These are phyloP conservation scores for Cylindrodendrum hubeiense DNA, from an alignment of 2,329 filamentous ascomycete species.

Conservation along the genomic window DNA sequence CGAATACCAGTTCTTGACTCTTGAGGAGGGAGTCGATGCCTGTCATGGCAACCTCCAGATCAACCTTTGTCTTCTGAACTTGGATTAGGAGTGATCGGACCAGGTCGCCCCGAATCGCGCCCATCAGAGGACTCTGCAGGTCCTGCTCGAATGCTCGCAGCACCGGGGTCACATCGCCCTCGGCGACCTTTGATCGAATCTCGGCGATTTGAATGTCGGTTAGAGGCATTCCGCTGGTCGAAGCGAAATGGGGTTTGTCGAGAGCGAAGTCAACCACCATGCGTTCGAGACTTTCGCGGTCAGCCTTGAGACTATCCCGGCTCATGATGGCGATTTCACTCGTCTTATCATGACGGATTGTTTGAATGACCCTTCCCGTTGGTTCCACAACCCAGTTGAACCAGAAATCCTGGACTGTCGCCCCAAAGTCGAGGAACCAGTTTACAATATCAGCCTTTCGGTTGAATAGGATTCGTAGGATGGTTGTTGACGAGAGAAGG, in stretches of 20 bases:
- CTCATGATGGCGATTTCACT: constrained; percentile 98
- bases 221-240: constrained; percentile 61
- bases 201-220: constrained; percentile 78
- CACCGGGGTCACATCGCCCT: constrained; percentile 94
- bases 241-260: constrained; percentile 78
- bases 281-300: constrained; percentile 90
- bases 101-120: constrained; percentile 87
- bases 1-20: constrained; percentile 97
- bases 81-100: constrained; percentile 93
- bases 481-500: constrained; percentile 85
- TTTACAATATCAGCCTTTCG: constrained; percentile 80
- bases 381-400: constrained; percentile 96
- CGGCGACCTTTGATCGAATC: constrained; percentile 83
- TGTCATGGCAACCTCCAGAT: constrained; percentile 94
- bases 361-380: constrained; percentile 83
- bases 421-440: constrained; percentile 84
- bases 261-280: constrained; percentile 98
- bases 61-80: constrained; percentile 98
- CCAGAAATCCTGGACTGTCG: constrained; percentile 90
- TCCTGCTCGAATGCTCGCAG: constrained; percentile 93
- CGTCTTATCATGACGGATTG: constrained; percentile 91
- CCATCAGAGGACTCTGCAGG: constrained; percentile 82
- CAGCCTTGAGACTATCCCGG: constrained; percentile 88
- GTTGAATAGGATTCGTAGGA: constrained; percentile 83
- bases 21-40: constrained; percentile 95